These are phyloP conservation scores for Trichoderma aggressivum DNA, from an alignment of 2,329 filamentous ascomycete genomes.

Conservation along the genomic window DNA sequence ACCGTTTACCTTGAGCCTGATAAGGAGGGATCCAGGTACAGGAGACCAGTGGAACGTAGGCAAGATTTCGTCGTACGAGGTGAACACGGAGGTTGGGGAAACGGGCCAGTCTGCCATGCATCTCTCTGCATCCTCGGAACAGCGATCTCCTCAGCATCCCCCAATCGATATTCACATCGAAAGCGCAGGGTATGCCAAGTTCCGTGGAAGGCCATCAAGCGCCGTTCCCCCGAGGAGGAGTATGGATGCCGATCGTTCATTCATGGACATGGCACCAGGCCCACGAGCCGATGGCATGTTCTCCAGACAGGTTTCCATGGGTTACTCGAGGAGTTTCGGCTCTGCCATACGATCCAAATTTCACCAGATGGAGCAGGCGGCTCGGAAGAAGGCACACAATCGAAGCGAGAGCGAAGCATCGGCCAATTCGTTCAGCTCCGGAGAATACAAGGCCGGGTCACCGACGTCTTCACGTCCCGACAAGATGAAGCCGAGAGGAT, in stretches of 20 bases:
- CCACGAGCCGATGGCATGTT: conserved; percentile 7
- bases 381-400: conserved; percentile 25
- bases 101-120: conserved; percentile 25
- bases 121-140: conserved; percentile 21
- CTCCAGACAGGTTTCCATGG: conserved; percentile 52
- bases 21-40: conserved; percentile 68
- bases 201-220: conserved; percentile 33
- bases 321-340: conserved; percentile 50
- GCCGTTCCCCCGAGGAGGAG: conserved; percentile 42
- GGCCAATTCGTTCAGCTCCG: conserved; percentile 32
- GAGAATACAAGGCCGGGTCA: conserved; percentile 23
- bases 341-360: conserved; percentile 46
- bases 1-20: conserved; percentile 59
- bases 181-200: conserved; percentile 56
- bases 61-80: conserved; percentile 55
- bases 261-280: conserved; percentile 14
- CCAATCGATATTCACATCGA: conserved; percentile 53
- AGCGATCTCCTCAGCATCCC: conserved; percentile 27
- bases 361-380: conserved; percentile 34
- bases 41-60: conserved; percentile 74
- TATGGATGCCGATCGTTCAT: conserved; percentile 29
- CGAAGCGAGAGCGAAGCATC: conserved; percentile 34
- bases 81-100: conserved; percentile 33
- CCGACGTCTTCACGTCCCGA: not conserved
- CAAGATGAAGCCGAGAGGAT: conserved; percentile 56